Evolutionary conservation across 164 flowering plant genomes (phyloP), one percentile per base, ranked within the genome.

Genomic region (Umbellularia californica): DNA sequence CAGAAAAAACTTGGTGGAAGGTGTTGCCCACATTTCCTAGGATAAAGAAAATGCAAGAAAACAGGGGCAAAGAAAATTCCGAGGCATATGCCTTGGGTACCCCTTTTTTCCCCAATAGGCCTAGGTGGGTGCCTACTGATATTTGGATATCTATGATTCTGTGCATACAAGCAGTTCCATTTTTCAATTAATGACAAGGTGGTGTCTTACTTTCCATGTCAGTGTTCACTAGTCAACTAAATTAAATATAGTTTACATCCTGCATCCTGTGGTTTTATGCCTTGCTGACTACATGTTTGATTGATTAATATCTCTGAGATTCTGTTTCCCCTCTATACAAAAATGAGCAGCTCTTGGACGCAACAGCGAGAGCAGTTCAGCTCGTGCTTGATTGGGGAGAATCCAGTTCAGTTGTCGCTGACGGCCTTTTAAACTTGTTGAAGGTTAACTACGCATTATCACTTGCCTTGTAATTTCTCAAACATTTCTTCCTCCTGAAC

Each of bases 321-420:
- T 50, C 28, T 68, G 27, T 72, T 78, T 75, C 35, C 62, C 33
- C 14, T 76, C 58, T 65, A 23, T 55, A 74, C 25, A 13, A 74
- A 76, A 71, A 77, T 77, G 70, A 71, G 75, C 90, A 95, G 99
- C 90, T 95, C 67, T 80, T 95, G 79, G 99, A 95, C 81, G 98
- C 93, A 71, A 95, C 98, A 30, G 94, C 97, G 35, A 87, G 92
- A 88, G 93, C 96, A 73, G 86, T 95, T 76, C 87, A 84, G 76
- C 92, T 86, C 2, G 89, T 90, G 68, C 82, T 90, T 27, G 83
- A 86, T 80, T 90, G 92, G 95, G 97, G 98, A 68, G 95, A 90
- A 64, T 88, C 93, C 60, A 91, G 98, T 67, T 68, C 84, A 28
- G 83, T 88, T 62, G 84, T 95, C 51, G 91, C 86, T 22, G 98